Base-by-base conservation (phyloP, 2,329 filamentous ascomycete species). In the Ploettnerulaceae sp. region DNA sequence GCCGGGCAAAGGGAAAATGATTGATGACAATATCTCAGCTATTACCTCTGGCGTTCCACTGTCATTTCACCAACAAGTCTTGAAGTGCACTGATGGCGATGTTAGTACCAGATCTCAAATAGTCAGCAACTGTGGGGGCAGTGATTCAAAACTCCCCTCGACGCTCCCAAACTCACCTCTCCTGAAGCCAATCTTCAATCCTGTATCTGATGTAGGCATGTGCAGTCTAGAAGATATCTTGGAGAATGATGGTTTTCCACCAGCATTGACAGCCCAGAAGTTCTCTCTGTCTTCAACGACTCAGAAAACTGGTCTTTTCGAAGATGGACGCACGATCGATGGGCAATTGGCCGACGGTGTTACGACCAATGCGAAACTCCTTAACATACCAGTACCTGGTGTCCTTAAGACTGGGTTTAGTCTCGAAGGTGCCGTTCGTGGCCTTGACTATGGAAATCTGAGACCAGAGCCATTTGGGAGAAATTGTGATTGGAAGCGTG, bases 401-500 rank as follows among this genome's bases (percentile, higher is more conserved):
- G 47, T 61, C 4, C 28, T 57, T 2, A 56, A 55, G 20, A 49
- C 46, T n/a, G 59, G 58, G 2, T 57, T 60, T 15, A 20, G 43
- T 12, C 14, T 45, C 2, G 35, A 39, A 6, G 50, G 51, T 6
- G 48, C 31, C 12, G 26, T 48, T 14, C 51, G 47, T 0, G 58
- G 59, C 5, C 14, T 48, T 1, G 48, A 57, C 15, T 62, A 59
- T 29, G 40, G 48, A 9, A 26, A 44, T 5, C 12, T 28, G 18
- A 44, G 25, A 2, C 1, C 11, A 18, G 12, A 34, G 17, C 34
- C 21, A 2, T 17, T 15, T n/a, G 28, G 29, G 21, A 37, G 5
- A 17, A 35, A 5, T 24, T 28, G 5, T 15, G 40, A 11, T 44
- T 44, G 31, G 31, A 5, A 17, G 9, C 12, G 29, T 15, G 11